Evolutionary conservation across 164 flowering plant genomes (phyloP).

Genomic region (Stephania japonica): DNA sequence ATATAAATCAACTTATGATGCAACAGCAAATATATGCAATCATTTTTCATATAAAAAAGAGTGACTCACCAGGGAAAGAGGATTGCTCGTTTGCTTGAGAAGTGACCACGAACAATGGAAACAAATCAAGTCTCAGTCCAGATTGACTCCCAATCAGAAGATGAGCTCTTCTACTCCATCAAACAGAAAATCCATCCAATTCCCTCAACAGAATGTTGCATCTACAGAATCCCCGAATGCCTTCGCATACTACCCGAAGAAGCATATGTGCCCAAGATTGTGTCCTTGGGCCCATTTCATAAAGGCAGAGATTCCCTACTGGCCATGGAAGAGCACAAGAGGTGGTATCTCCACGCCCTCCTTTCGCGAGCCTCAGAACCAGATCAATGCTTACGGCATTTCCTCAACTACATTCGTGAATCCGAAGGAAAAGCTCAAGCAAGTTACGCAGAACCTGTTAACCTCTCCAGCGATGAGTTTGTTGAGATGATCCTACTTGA

Average conservation of each 20-base stretch:
- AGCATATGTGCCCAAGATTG: slow-evolving; percentile 25
- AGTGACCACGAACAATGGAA: not conserved
- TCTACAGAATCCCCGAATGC: slow-evolving; percentile 22
- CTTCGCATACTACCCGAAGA: slow-evolving; percentile 18
- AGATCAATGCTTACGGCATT: not conserved
- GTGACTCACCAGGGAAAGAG: not conserved
- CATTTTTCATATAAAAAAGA: not conserved
- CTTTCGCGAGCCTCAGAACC: slow-evolving; percentile 5
- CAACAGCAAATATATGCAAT: too few species aligned
- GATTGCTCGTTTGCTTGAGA: not conserved
- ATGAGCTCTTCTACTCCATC: not conserved
- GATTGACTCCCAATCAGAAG: not conserved
- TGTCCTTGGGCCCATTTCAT: slow-evolving; percentile 36
- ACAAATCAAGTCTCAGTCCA: not conserved
- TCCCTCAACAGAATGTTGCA: slow-evolving; percentile 15
- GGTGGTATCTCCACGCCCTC: slow-evolving; percentile 16
- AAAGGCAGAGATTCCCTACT: not conserved
- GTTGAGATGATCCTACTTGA: slow-evolving; percentile 10
- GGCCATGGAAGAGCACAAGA: slow-evolving; percentile 20
- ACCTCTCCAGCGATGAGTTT: slow-evolving; percentile 7
- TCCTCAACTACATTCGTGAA: not conserved
- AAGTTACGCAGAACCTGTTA: not conserved
- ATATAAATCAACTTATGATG: too few species aligned
- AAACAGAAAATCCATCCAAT: slow-evolving; percentile 7
- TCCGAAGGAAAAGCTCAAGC: not conserved